Evolutionary conservation across 2,329 filamentous ascomycete genomes (phyloP), one percentile per base, ranked within the genome.

Genomic region (Calycina herbarum): DNA sequence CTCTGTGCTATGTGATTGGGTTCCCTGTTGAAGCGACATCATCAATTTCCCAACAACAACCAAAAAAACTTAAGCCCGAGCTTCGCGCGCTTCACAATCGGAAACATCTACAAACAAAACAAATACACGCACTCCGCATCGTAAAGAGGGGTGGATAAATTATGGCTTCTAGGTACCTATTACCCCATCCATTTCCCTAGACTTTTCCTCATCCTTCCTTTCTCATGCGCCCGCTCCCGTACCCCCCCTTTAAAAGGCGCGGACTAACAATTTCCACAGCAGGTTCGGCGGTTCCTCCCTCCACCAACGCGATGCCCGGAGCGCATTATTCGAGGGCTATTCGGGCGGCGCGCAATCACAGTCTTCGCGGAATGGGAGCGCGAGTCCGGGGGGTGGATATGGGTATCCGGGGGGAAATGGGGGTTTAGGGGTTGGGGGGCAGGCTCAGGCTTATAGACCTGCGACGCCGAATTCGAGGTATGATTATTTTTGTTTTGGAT

Each of bases 291-390:
- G 83, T 73, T 89, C 88, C 59, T 84, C 84, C 70, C 85, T 92
- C 68, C 90, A 92, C 77, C 90, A 93, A 81, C 85, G 90, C 81
- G 83, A 92, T 81, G 84, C 87, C 74, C 82, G 90, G 75, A 89
- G 86, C 75, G 88, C 88, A 70, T 86, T 93, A 69, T 93, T 93
- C 79, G 89, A 90, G 71, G 88, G 88, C 72, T 93, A 93, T 69
- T 84, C 84, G 71, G 81, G 84, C 72, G 80, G 81, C 74, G 82
- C 64, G 29, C 29, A 40, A 4, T 35, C 56, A 29, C 24, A 29
- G 11, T 29, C 29, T 15, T n/a, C 56, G 45, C 15, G 67, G 20
- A 62, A 58, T n/a, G 59, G 63, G 27, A 60, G 79, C 74, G 76
- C 79, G 56, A 82, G 80, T 72, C 82, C 83, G 48, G 48, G 40